A percentile compares a stretch with the other conserved stretches of the same genome.
Evolutionary conservation across 768 basidiomycete species (phyloP).

Genomic region (Termitomyces eurrhizus): DNA sequence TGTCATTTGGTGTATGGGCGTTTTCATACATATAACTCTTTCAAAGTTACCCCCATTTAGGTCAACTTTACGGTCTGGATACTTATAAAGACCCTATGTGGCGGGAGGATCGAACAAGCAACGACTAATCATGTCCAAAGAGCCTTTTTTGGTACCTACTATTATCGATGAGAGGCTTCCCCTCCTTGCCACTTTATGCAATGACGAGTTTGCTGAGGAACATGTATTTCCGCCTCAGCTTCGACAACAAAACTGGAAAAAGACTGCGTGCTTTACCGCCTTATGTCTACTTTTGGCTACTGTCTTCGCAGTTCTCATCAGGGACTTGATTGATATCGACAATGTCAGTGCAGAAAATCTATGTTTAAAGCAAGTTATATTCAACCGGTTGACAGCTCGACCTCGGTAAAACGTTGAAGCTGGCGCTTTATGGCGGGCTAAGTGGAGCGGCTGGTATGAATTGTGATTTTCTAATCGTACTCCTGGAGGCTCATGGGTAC

Average conservation of each 20-base stretch:
- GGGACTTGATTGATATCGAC: constrained; percentile 64
- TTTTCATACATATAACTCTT: not conserved
- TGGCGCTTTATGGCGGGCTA: constrained; percentile 84
- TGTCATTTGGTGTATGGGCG: not conserved
- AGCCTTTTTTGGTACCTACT: too few relatives aligned
- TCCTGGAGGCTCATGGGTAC: not conserved
- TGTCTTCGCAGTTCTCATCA: constrained; percentile 51
- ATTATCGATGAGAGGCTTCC: not conserved
- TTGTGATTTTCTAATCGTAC: not conserved
- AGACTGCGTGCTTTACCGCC: constrained; percentile 25
- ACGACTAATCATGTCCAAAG: not conserved
- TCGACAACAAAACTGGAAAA: constrained; percentile 16
- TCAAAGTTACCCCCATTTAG: not conserved
- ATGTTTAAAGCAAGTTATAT: not conserved
- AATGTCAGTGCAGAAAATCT: constrained; percentile 54
- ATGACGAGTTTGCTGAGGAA: not conserved
- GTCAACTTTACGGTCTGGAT: not conserved
- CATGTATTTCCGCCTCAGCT: not conserved
- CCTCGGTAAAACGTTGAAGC: constrained; percentile 66
- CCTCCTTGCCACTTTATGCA: not conserved
- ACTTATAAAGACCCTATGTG: not conserved
- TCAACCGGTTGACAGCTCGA: constrained; percentile 59
- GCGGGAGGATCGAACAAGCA: not conserved
- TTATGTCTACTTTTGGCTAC: constrained; percentile 33
- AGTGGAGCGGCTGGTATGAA: constrained; percentile 77